Evolutionary conservation across 176 grass and related monocot genomes (phyloP).

Genomic region (Musa beccarii): DNA sequence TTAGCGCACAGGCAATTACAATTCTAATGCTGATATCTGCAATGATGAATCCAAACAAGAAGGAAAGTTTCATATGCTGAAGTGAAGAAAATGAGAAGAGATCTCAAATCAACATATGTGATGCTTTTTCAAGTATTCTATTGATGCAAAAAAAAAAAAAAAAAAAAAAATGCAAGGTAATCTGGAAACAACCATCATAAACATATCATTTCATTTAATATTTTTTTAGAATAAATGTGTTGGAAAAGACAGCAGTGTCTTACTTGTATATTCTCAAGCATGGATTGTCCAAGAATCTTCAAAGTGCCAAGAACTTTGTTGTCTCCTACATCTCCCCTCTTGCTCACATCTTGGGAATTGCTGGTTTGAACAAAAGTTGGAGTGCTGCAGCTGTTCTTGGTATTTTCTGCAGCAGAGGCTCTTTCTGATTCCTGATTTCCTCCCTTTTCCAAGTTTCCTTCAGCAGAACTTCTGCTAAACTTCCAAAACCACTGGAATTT

Average conservation of each 20-base stretch:
- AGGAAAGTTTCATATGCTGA: not conserved
- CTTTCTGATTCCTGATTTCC: conserved; percentile 14
- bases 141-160: too few species aligned
- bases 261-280: conserved; percentile 98
- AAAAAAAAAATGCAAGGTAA: too few species aligned
- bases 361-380: not conserved
- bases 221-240: too few species aligned
- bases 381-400: not conserved
- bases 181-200: too few species aligned
- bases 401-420: not conserved
- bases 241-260: not conserved
- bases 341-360: not conserved
- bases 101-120: too few species aligned
- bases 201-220: too few species aligned
- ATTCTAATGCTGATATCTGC: too few species aligned
- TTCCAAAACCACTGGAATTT: conserved; percentile 79
- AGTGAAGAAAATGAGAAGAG: too few species aligned
- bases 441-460: conserved; percentile 38
- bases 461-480: conserved; percentile 43
- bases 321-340: conserved; percentile 46
- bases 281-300: conserved; percentile 75
- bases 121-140: too few species aligned
- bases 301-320: conserved; percentile 65
- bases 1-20: too few species aligned
- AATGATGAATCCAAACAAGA: not conserved